Evolutionary conservation across 768 basidiomycete genomes (phyloP), one percentile per base, ranked within the genome.

Genomic region (Lanmaoa rubissima): DNA sequence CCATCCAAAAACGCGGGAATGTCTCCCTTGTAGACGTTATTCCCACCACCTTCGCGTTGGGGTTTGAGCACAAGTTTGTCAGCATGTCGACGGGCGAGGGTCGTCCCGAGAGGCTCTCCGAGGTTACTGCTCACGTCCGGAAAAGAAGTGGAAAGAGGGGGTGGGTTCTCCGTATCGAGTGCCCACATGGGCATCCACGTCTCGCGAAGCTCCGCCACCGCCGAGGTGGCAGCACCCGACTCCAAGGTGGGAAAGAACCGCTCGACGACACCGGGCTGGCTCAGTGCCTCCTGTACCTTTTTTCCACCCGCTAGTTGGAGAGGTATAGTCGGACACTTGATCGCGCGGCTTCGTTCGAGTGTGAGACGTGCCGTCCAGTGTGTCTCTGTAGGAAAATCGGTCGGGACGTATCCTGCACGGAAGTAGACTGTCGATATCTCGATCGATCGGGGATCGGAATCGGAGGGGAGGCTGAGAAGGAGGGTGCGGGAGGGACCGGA

Each of bases 21-120:
- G 47, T 86, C 84, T 3, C 76, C 76, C 57, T 90, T 89, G 74
- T 98, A 98, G 26, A 98, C 81, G 64, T 99, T 99, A 65, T 98
- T 97, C 9, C 96, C 96, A 1, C 96, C 96, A 2, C 96, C 96
- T 76, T 99, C 96, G n/a, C 95, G 82, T 70, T 98, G 96, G 0
- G 96, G 96, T 71, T 99, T 99, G 47, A 99, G 80, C 2, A 98
- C 96, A 28, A 94, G 82, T 7, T 78, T 74, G 7, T 73, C 68
- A 0, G 85, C 79, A 14, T 75, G 41, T 5, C 24, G 32, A 31
- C 61, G 65, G 3, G 71, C 69, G 14, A 63, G 54, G 1, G 55
- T 48, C 44, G 48, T 67, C 26, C 70, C 71, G 13, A 58, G 40
- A 0, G 69, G 63, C 45, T 65, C 69, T 1, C 54, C 58, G 9